A percentile compares a stretch with the other conserved stretches of the same genome.
Conservation (phyloP, 352 stramenopile species). For the Globisporangium middletonii region DNA sequence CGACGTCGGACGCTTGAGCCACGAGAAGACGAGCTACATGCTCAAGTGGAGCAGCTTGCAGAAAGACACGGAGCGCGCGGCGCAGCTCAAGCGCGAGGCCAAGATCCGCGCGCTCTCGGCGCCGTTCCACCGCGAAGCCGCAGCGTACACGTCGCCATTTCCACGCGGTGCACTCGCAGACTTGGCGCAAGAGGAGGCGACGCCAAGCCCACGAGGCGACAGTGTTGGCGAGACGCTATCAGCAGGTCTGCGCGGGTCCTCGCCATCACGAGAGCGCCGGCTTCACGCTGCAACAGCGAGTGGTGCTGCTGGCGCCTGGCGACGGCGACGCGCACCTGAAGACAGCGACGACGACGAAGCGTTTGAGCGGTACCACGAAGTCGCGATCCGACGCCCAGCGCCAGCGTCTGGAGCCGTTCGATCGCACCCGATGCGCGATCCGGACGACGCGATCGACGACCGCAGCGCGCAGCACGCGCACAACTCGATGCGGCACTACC, state of each 20-base stretch:
- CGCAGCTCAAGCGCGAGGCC: conserved; percentile 33
- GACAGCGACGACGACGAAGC: conserved; percentile 29
- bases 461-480: conserved; percentile 19
- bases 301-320: no score
- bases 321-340: no score
- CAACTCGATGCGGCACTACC: conserved; percentile 44
- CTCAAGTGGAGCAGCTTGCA: conserved; percentile 38
- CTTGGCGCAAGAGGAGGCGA: background rate
- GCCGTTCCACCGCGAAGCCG: conserved; percentile 18
- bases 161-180: background rate
- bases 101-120: conserved; percentile 47
- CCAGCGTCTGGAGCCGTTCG: background rate
- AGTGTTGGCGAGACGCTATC: no score
- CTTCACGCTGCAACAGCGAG: no score
- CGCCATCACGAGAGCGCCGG: no score
- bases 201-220: no score
- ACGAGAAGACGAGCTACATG: conserved; percentile 43
- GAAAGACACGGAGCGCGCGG: conserved; percentile 32
- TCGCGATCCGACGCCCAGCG: conserved; percentile 14
- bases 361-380: conserved; percentile 26
- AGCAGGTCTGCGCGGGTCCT: no score
- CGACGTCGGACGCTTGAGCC: conserved; percentile 35
- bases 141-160: conserved; percentile 1
- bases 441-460: background rate
- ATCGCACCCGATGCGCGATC: background rate